Evolutionary conservation across 768 basidiomycete species (phyloP).

Genomic region (Tremella fuciformis): DNA sequence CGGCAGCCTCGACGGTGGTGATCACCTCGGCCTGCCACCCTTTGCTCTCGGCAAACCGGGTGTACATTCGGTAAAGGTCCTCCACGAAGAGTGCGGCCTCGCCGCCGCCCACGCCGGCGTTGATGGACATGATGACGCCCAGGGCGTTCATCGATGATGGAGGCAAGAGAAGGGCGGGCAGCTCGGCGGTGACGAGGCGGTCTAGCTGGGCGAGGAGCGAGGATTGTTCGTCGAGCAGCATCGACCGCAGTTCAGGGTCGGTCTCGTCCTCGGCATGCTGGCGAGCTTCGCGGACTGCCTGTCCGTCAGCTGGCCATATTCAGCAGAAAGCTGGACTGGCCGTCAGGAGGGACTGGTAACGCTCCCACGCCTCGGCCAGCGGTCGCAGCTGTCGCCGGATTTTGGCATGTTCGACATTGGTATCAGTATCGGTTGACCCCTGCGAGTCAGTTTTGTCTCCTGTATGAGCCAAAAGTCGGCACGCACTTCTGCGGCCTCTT

Average conservation of each 20-base stretch:
- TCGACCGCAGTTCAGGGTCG: slow-evolving; percentile 69
- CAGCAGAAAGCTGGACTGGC: slow-evolving; percentile 54
- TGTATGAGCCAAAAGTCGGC: not conserved
- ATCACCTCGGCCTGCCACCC: slow-evolving; percentile 61
- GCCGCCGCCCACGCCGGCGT: slow-evolving; percentile 86
- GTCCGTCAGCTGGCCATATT: not conserved
- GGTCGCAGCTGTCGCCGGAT: slow-evolving; percentile 66
- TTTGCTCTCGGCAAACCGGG: slow-evolving; percentile 59
- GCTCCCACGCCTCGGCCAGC: slow-evolving; percentile 66
- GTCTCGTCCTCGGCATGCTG: slow-evolving; percentile 55
- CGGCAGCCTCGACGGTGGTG: slow-evolving; percentile 31
- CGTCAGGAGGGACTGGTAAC: slow-evolving; percentile 61
- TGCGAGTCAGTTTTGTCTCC: too few species aligned
- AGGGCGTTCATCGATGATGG: slow-evolving; percentile 64
- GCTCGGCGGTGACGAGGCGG: slow-evolving; percentile 41
- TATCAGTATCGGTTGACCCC: not conserved
- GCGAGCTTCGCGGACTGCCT: slow-evolving; percentile 3
- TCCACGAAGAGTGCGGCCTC: slow-evolving; percentile 79
- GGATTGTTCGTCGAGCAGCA: slow-evolving; percentile 68
- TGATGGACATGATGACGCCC: slow-evolving; percentile 82
- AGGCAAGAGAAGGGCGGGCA: slow-evolving; percentile 73
- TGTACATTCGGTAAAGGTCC: slow-evolving; percentile 79
- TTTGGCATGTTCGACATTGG: slow-evolving; percentile 6
- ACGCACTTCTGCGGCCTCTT: not conserved
- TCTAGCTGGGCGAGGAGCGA: slow-evolving; percentile 54